Evolutionary conservation across 2,329 filamentous ascomycete species (phyloP).

Genomic region (Pestalotiopsis sp.): DNA sequence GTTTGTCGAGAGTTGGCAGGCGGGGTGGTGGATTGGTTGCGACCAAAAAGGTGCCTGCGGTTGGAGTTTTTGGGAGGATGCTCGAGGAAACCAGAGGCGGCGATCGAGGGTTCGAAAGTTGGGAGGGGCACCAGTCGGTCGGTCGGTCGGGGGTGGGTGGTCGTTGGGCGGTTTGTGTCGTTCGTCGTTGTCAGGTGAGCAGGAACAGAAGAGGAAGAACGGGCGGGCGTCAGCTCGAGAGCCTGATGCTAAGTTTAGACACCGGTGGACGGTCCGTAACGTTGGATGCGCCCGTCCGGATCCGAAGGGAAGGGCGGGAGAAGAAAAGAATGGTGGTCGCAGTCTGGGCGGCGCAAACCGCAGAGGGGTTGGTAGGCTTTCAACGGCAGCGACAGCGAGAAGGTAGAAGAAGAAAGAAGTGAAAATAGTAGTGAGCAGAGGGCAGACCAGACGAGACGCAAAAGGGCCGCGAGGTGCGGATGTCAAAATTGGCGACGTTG

Average conservation of each 20-base stretch:
- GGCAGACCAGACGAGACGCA: background rate
- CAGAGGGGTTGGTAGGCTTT: background rate
- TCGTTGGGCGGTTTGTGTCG: background rate
- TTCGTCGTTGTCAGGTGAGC: background rate
- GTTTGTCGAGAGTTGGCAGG: background rate
- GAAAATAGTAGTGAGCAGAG: background rate
- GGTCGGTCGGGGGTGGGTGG: background rate
- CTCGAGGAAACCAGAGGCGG: background rate
- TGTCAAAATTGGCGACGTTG: slow-evolving; percentile 11
- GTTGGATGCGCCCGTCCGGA: background rate
- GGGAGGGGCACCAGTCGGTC: too few relatives aligned
- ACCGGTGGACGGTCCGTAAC: slow-evolving; percentile 1
- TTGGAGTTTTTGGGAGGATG: background rate
- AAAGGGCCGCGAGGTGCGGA: slow-evolving; percentile 2
- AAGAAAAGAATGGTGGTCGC: background rate
- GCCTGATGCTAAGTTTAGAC: slow-evolving; percentile 9
- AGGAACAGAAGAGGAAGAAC: background rate
- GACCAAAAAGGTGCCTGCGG: background rate
- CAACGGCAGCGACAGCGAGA: background rate
- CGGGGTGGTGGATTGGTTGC: background rate
- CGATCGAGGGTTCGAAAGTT: background rate
- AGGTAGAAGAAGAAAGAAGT: background rate
- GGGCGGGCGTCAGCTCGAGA: background rate
- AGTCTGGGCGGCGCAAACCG: background rate
- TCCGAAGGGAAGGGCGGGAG: background rate